Conservation (phyloP, 164 flowering plant genomes). For the Santalum album region DNA sequence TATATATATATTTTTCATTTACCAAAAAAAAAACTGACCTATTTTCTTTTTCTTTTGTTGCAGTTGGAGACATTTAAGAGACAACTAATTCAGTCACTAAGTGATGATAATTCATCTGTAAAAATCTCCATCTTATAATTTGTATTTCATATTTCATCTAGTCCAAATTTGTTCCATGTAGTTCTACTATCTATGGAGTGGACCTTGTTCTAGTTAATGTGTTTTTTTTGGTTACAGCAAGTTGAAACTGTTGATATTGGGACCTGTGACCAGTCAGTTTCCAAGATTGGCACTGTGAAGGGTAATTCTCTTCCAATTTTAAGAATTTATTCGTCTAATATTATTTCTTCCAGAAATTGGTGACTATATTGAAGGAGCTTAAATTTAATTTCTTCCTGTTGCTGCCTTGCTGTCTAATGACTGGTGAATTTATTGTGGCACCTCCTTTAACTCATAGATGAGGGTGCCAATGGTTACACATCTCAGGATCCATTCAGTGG, state of each 20-base stretch:
- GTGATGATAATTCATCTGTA: slow-evolving; percentile 64
- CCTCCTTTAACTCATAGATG: slow-evolving; percentile 30
- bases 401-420: no score
- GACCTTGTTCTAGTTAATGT: no score
- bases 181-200: no score
- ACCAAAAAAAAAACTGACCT: background rate
- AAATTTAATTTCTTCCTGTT: no score
- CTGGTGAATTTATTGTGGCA: background rate
- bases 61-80: slow-evolving; percentile 94
- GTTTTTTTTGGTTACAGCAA: slow-evolving; percentile 27
- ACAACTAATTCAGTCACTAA: slow-evolving; percentile 87
- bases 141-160: no score
- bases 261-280: slow-evolving; percentile 68
- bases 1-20: no score
- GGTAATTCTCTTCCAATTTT: slow-evolving; percentile 27
- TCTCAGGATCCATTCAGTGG: slow-evolving; percentile 24
- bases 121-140: no score
- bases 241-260: slow-evolving; percentile 79
- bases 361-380: background rate
- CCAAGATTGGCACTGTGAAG: slow-evolving; percentile 35
- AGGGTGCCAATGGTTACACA: slow-evolving; percentile 34
- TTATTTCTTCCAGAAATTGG: background rate
- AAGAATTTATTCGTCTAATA: background rate
- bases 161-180: no score
- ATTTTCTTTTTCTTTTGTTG: slow-evolving; percentile 7